These are phyloP conservation scores for Penicillium soppii DNA, from an alignment of 495 filamentous ascomycete genomes.

Conservation along the genomic window DNA sequence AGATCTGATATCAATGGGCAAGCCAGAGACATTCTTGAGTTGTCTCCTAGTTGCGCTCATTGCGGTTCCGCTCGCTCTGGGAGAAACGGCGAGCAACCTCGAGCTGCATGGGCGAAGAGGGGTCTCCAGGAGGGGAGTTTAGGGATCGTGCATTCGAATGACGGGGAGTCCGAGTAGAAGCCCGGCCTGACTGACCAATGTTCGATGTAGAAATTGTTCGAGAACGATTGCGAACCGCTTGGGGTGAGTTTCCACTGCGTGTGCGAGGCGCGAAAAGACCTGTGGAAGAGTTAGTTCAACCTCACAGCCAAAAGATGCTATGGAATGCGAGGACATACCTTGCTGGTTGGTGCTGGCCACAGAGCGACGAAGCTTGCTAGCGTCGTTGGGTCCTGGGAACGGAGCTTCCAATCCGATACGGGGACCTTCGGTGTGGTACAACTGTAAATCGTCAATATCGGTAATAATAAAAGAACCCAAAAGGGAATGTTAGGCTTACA, in stretches of 20 bases:
- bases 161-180: background rate
- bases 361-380: slow-evolving; percentile 1
- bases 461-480: background rate
- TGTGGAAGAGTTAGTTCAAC: background rate
- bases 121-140: background rate
- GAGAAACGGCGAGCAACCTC: background rate
- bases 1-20: too few species aligned
- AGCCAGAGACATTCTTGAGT: too few species aligned
- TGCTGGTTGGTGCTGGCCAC: slow-evolving; percentile 2
- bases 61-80: too few species aligned
- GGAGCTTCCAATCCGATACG: slow-evolving; percentile 7
- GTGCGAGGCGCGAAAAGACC: background rate
- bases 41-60: too few species aligned
- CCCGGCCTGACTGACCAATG: too few species aligned
- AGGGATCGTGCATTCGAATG: background rate
- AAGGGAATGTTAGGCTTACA: too few species aligned
- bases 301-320: background rate
- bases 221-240: background rate
- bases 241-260: background rate
- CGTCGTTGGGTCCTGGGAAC: slow-evolving; percentile 18
- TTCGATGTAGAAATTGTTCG: background rate
- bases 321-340: background rate
- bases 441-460: slow-evolving; percentile 25
- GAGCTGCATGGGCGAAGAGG: background rate
- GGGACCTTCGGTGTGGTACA: slow-evolving; percentile 40